Evolutionary conservation across 495 filamentous ascomycete genomes (phyloP).

Genomic region (Podospora fimiseda): DNA sequence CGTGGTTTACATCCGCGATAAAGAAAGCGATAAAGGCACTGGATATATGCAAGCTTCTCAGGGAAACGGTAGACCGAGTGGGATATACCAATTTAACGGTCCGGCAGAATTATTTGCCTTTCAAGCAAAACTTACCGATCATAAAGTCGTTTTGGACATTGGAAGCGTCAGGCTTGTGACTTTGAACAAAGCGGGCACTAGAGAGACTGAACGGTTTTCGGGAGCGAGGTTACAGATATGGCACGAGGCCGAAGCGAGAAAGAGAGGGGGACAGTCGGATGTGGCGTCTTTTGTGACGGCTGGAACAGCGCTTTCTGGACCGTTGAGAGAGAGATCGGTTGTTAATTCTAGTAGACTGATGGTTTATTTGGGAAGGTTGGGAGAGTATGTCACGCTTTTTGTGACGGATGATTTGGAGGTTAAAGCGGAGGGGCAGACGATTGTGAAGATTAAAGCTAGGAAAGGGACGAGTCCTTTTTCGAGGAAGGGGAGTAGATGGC

Average conservation of each 20-base stretch:
- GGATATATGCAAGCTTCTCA: conserved; percentile 13
- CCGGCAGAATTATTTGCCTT: conserved; percentile 26
- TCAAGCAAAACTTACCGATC: conserved; percentile 28
- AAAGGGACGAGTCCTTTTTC: conserved; percentile 18
- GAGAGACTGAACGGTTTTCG: conserved; percentile 23
- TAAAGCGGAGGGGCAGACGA: conserved; percentile 22
- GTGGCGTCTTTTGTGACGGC: conserved; percentile 27
- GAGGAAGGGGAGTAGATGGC: conserved; percentile 23
- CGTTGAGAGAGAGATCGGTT: conserved; percentile 24
- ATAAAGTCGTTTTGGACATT: conserved; percentile 31
- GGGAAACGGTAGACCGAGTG: conserved; percentile 19
- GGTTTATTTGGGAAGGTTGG: conserved; percentile 25
- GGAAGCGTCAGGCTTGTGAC: conserved; percentile 24
- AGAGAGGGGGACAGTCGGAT: conserved; percentile 16
- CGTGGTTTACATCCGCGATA: conserved; percentile 29
- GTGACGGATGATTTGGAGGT: conserved; percentile 30
- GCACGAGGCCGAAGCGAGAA: conserved; percentile 23
- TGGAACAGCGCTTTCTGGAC: conserved; percentile 27
- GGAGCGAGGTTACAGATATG: conserved; percentile 30
- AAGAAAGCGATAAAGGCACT: conserved; percentile 19
- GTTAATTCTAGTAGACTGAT: conserved; percentile 22
- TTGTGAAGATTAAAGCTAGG: conserved; percentile 26
- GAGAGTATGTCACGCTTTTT: conserved; percentile 27
- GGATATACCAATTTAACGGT: conserved; percentile 26
- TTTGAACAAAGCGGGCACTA: conserved; percentile 14